Percentiles rank a stretch among this genome's conserved stretches.
Evolutionary conservation across 768 basidiomycete species (phyloP).

Genomic region (Coprinopsis strossmayeri): DNA sequence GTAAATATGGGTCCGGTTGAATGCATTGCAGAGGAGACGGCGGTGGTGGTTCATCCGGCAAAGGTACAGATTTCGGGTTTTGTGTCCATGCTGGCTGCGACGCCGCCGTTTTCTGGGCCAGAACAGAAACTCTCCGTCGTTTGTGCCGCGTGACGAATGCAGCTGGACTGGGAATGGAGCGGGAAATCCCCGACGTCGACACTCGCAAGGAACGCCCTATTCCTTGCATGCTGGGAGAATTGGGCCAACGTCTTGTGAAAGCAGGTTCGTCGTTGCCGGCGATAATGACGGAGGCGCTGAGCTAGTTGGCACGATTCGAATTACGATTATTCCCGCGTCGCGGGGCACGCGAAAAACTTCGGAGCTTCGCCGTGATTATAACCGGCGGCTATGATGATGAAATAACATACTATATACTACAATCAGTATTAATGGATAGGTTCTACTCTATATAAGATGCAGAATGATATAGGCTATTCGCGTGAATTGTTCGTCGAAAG

Average conservation of each 20-base stretch:
- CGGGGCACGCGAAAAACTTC: neutral
- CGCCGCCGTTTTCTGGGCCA: conserved; percentile 34
- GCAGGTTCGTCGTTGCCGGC: neutral
- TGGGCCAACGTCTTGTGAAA: too few species aligned
- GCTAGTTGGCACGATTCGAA: too few species aligned
- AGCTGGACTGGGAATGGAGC: conserved; percentile 3
- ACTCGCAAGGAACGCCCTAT: conserved; percentile 1
- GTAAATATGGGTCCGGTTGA: conserved; percentile 56
- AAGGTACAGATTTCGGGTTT: conserved; percentile 23
- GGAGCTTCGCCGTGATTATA: neutral
- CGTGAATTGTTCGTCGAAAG: neutral
- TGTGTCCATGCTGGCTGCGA: conserved; percentile 11
- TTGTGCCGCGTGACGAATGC: conserved; percentile 20
- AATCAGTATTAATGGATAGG: conserved; percentile 2
- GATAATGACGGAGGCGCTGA: conserved; percentile 11
- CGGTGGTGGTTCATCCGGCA: conserved; percentile 18
- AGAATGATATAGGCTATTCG: neutral
- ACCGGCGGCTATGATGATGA: neutral
- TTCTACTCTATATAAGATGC: conserved; percentile 10
- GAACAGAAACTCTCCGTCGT: conserved; percentile 30
- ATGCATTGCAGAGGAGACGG: conserved; percentile 9
- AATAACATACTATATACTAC: neutral
- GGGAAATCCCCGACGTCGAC: conserved; percentile 2
- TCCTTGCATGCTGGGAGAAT: conserved; percentile 4
- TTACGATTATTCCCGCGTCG: conserved; percentile 17